Base-by-base conservation (phyloP, 768 basidiomycete genomes). In the Kwoniella heveanensis region DNA sequence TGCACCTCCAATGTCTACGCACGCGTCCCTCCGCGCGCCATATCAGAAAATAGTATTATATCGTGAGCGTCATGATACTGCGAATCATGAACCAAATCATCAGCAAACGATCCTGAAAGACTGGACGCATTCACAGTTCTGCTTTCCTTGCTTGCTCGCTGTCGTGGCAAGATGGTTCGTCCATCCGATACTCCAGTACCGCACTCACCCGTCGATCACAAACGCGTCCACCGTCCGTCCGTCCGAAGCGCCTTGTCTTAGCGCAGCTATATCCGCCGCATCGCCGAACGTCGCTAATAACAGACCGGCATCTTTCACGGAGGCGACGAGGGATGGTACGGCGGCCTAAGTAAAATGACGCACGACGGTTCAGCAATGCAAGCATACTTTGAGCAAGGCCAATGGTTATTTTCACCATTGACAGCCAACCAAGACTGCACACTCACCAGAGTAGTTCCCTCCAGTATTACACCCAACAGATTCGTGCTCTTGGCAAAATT, bases 401-500 rank as follows among this genome's bases (percentile, higher is more conserved):
- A n/a, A n/a, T n/a, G n/a, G n/a, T n/a, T n/a, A n/a, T n/a, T n/a
- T n/a, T n/a, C n/a, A n/a, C n/a, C n/a, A n/a, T n/a, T n/a, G n/a
- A n/a, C n/a, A n/a, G n/a, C n/a, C n/a, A n/a, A n/a, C n/a, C n/a
- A 44, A 17, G 17, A 24, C 22, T 39, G 17, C 2, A 46, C 8
- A 81, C 87, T 80, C 76, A 96, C 95, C 82, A 98, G 81, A 62
- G 97, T 83, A 37, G 88, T 86, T 12, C 90, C 89, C 78, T 96
- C 91, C 54, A 96, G 84, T 74, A 95, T 88, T 49, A 99, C 83
- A 61, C 96, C 96, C 60, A 99, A 82, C 22, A 99, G 82, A 79
- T 99, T 98, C 80, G 97, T 97, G 50, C 84, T 83, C 72, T 89
- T 90, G 22, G 93, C 90, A 73, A 97, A 96, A 71, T 94, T 92